A percentile compares a stretch with the other conserved stretches of the same genome.
Evolutionary conservation across 345 rosid genomes (phyloP).

Genomic region (Citrus mangshanensis): DNA sequence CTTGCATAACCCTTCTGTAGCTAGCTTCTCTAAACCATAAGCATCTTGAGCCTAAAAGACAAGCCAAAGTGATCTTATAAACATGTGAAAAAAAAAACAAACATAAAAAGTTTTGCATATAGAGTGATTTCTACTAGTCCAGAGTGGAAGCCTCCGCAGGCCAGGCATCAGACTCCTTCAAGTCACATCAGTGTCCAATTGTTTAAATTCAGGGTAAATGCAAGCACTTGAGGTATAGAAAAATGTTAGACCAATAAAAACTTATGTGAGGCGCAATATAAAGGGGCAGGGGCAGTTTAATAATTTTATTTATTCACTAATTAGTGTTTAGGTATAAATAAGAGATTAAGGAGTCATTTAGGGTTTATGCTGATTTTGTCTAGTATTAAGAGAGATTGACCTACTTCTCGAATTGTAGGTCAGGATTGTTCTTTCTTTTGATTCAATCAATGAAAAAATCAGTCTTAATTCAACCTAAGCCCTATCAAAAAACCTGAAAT

Average conservation of each 20-base stretch:
- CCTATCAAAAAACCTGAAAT: conserved; percentile 19
- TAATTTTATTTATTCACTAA: no score
- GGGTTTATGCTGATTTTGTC: fast-evolving
- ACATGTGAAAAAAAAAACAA: background rate
- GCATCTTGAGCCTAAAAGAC: conserved; percentile 93
- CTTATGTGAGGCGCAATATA: fast-evolving
- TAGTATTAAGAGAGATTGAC: no score
- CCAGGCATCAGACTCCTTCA: conserved; percentile 99
- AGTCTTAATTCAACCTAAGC: no score
- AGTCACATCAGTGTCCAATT: conserved; percentile 90
- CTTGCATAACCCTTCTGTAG: conserved; percentile 93
- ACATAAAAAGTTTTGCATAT: background rate
- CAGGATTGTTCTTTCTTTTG: no score
- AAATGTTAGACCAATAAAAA: background rate
- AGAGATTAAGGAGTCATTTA: no score
- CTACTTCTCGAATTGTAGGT: no score
- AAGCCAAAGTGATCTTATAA: background rate
- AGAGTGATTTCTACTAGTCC: background rate
- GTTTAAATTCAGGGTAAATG: conserved; percentile 93
- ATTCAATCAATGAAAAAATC: no score
- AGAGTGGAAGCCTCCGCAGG: conserved; percentile 78
- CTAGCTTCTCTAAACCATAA: conserved; percentile 97
- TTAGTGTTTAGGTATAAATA: no score
- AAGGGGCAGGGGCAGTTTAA: no score
- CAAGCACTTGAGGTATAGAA: conserved; percentile 98